phyloP scores from a whole-genome alignment of 179 eudicot species.

The Corrigiola litoralis region DNA sequence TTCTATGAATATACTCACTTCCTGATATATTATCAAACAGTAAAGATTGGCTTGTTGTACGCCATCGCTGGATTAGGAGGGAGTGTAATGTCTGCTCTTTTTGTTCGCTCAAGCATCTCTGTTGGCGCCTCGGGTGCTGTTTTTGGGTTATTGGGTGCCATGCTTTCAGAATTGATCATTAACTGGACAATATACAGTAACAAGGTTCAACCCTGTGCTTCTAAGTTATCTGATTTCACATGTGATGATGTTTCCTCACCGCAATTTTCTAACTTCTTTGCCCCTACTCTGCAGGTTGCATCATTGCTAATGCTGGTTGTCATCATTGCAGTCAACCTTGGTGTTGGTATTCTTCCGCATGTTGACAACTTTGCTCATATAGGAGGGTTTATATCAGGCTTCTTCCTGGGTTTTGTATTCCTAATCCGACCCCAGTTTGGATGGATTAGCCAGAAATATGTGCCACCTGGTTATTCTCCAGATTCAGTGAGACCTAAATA shows the following conservation, averaged over 20 bases:
- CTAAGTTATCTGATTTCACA: not conserved
- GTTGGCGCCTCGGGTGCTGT: constrained; percentile 98
- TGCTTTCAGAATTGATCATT: constrained; percentile 84
- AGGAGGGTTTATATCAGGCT: constrained; percentile 85
- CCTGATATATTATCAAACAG: constrained; percentile 29
- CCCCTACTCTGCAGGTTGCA: constrained; percentile 40
- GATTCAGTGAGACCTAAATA: constrained; percentile 42
- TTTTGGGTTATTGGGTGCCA: constrained; percentile 81
- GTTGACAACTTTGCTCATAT: constrained; percentile 94
- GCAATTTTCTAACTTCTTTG: not conserved
- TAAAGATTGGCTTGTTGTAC: constrained; percentile 66
- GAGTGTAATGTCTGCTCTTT: constrained; percentile 78
- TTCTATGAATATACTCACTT: not conserved
- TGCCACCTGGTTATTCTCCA: constrained; percentile 33
- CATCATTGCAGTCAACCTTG: constrained; percentile 60
- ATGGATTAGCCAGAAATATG: constrained; percentile 62
- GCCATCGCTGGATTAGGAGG: constrained; percentile 82
- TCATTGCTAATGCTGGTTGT: constrained; percentile 58
- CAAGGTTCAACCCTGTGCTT: constrained; percentile 47
- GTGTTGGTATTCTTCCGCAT: constrained; percentile 76
- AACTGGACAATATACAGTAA: constrained; percentile 81
- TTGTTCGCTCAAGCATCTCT: constrained; percentile 55
- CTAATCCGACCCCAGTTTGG: constrained; percentile 77
- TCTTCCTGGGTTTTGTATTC: constrained; percentile 80
- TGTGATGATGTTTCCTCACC: not conserved